Percentiles rank a stretch among this genome's conserved stretches.
Conservation (phyloP, 371 early-diverging fungal genomes). For the Actinomortierella wolfii region DNA sequence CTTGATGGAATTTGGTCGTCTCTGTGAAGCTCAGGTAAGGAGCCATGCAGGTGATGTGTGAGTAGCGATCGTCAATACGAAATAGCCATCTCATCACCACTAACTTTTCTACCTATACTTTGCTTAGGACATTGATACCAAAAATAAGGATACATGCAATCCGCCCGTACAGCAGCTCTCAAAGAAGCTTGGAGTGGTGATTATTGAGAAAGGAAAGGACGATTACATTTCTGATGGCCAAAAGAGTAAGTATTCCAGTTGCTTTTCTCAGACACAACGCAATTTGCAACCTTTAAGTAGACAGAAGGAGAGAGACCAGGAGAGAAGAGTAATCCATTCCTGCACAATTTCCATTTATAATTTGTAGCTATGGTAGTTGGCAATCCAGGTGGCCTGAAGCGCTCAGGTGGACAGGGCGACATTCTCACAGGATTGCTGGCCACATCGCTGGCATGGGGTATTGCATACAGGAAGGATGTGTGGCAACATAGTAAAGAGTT, state of each 20-base stretch:
- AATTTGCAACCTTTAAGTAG: too few species aligned
- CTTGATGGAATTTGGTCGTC: conserved; percentile 80
- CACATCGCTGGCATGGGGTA: conserved; percentile 89
- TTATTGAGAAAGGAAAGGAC: conserved; percentile 83
- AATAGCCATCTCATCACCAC: background rate
- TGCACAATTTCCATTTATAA: conserved; percentile 25
- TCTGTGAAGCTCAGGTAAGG: conserved; percentile 73
- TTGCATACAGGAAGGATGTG: conserved; percentile 59
- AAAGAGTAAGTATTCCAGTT: conserved; percentile 50
- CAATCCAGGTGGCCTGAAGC: conserved; percentile 71
- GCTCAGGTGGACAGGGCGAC: conserved; percentile 99
- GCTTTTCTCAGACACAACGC: too few species aligned
- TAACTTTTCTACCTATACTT: conserved; percentile 8
- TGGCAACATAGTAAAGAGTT: conserved; percentile 57
- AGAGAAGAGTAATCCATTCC: too few species aligned
- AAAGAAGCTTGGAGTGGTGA: conserved; percentile 66
- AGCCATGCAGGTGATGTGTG: background rate
- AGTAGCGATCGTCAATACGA: background rate
- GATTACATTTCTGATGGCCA: conserved; percentile 87
- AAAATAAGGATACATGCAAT: conserved; percentile 47
- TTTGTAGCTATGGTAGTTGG: conserved; percentile 59
- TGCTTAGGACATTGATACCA: conserved; percentile 48
- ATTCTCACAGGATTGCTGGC: conserved; percentile 89
- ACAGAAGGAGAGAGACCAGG: too few species aligned
- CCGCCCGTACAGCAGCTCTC: conserved; percentile 47